A percentile compares a stretch with the other conserved stretches of the same genome.
Evolutionary conservation across 768 basidiomycete genomes (phyloP).

Genomic region (Lactarius sanguifluus): DNA sequence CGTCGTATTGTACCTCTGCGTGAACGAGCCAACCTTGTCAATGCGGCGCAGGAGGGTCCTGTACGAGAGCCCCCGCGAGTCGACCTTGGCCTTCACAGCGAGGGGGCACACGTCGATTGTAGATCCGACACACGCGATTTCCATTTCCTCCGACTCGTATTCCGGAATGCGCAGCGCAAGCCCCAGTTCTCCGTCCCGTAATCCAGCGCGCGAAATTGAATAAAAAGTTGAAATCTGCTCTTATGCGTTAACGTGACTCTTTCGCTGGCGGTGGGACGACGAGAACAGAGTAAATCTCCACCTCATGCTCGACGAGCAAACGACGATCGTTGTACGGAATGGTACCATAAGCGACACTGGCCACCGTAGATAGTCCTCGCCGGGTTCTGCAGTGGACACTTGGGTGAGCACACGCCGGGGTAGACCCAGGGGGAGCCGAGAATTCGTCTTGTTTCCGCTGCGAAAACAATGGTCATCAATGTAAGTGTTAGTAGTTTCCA

Average conservation of each 20-base stretch:
- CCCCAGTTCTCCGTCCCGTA: slow-evolving; percentile 16
- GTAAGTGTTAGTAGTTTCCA: slow-evolving; percentile 8
- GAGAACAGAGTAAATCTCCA: not conserved
- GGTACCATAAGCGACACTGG: slow-evolving; percentile 12
- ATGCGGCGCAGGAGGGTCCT: not conserved
- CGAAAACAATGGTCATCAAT: slow-evolving; percentile 21
- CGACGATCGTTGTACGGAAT: slow-evolving; percentile 12
- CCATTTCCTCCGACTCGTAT: not conserved
- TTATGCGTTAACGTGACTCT: not conserved
- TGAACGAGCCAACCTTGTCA: slow-evolving; percentile 10
- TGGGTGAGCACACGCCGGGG: slow-evolving; percentile 3
- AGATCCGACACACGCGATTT: slow-evolving; percentile 4
- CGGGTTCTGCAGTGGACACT: slow-evolving; percentile 14
- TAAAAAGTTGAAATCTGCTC: slow-evolving; percentile 13
- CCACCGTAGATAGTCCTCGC: slow-evolving; percentile 16
- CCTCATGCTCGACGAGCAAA: slow-evolving; percentile 12
- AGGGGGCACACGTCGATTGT: slow-evolving; percentile 7
- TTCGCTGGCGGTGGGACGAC: not conserved
- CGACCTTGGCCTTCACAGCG: not conserved
- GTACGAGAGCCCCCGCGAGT: not conserved
- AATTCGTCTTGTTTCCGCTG: slow-evolving; percentile 15
- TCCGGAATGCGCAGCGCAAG: slow-evolving; percentile 1
- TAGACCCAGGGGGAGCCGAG: slow-evolving; percentile 1
- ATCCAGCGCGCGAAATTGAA: slow-evolving; percentile 16
- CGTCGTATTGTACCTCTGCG: slow-evolving; percentile 9